phyloP scores from a whole-genome alignment of 139 green algal species.

The Chloropicon primus region DNA sequence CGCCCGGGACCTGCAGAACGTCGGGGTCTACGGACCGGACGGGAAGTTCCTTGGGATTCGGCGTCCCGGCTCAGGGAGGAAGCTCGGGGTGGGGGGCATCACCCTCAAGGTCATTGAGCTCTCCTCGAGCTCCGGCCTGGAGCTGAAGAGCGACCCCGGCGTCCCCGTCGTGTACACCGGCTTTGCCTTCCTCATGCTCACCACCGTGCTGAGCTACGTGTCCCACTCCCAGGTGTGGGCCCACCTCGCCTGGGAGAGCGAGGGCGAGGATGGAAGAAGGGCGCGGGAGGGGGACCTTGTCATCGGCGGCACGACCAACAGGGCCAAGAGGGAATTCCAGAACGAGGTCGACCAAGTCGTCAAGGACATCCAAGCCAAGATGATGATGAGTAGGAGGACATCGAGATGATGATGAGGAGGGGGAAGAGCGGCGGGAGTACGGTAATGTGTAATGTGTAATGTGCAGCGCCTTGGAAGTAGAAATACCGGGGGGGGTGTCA shows the following conservation, averaged over 20 bases:
- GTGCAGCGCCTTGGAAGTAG: too few relatives aligned
- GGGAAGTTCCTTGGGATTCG: constrained; percentile 90
- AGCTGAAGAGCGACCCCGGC: constrained; percentile 89
- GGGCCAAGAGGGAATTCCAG: constrained; percentile 61
- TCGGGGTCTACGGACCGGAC: constrained; percentile 72
- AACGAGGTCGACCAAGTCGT: constrained; percentile 54
- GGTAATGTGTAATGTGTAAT: too few relatives aligned
- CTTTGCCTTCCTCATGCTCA: constrained; percentile 79
- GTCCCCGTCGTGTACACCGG: constrained; percentile 90
- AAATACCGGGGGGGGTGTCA: too few relatives aligned
- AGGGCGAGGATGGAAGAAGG: too few relatives aligned
- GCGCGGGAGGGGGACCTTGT: constrained; percentile 61
- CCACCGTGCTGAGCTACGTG: constrained; percentile 81
- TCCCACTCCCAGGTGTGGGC: constrained; percentile 72
- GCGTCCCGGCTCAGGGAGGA: constrained; percentile 56
- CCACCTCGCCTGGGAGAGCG: too few relatives aligned
- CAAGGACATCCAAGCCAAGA: neutral
- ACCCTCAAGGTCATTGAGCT: constrained; percentile 2
- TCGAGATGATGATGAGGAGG: neutral
- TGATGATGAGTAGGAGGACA: neutral
- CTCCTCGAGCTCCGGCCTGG: constrained; percentile 65
- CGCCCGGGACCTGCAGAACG: constrained; percentile 72
- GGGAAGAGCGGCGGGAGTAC: too few relatives aligned
- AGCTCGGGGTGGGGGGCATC: constrained; percentile 40
- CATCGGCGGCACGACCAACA: constrained; percentile 70